A percentile compares a stretch with the other conserved stretches of the same genome.
Conservation (phyloP, 1,284 basidiomycete species). For the Malassezia restricta region DNA sequence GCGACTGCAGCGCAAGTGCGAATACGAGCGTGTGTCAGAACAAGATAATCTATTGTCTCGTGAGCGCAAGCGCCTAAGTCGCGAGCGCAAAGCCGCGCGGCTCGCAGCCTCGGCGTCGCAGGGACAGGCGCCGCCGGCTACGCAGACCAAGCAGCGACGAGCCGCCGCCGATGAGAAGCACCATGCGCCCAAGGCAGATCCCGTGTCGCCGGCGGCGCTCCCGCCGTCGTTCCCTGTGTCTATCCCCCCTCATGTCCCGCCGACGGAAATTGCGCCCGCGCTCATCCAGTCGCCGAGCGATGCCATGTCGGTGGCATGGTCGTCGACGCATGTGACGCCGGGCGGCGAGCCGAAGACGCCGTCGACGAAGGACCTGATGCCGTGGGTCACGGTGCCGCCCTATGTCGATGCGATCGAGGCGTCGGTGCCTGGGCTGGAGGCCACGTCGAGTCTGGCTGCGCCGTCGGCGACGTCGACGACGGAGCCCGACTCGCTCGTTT, state of each 20-base stretch:
- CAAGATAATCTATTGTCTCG: conserved; percentile 35
- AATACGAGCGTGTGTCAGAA: conserved; percentile 35
- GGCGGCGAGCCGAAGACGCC: background rate
- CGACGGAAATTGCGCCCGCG: conserved; percentile 6
- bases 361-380: conserved; percentile 6
- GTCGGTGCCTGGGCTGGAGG: background rate
- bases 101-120: conserved; percentile 8
- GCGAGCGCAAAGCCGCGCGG: conserved; percentile 21
- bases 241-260: background rate
- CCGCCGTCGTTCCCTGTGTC: conserved; percentile 4
- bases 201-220: background rate
- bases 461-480: background rate
- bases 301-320: conserved; percentile 3
- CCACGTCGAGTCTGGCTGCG: background rate
- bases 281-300: conserved; percentile 8
- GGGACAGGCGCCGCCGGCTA: background rate
- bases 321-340: background rate
- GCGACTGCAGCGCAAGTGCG: conserved; percentile 29
- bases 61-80: conserved; percentile 32
- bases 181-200: conserved; percentile 1
- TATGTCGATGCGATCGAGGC: background rate
- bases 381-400: conserved; percentile 5
- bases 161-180: conserved; percentile 1
- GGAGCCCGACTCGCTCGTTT: conserved; percentile 2
- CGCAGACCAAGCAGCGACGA: background rate